phyloP scores from a whole-genome alignment of 805 yeast genomes.

The Millerozyma acaciae region DNA sequence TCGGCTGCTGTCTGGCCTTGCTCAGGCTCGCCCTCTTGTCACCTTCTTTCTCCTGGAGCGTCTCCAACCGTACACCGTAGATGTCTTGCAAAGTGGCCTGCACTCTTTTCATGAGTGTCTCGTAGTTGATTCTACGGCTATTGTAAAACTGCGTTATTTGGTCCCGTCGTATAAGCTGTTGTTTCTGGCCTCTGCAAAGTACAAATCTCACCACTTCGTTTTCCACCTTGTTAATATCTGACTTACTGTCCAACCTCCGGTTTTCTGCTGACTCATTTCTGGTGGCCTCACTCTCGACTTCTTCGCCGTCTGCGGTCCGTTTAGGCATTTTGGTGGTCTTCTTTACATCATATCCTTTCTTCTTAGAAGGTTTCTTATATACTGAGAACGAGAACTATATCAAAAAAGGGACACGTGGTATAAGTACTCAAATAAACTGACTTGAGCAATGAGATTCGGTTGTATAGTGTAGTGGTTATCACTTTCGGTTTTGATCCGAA shows the following conservation, averaged over 20 bases:
- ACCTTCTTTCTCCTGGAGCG: slow-evolving; percentile 9
- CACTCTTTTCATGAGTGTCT: slow-evolving; percentile 13
- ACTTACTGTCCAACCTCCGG: background rate
- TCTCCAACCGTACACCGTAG: slow-evolving; percentile 26
- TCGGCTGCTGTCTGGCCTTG: slow-evolving; percentile 12
- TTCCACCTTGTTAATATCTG: background rate
- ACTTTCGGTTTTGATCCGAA: slow-evolving; percentile 77
- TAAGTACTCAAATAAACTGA: too few relatives aligned
- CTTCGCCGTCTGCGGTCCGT: background rate
- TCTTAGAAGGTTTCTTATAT: background rate
- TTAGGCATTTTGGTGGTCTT: background rate
- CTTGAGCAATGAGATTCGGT: slow-evolving; percentile 24
- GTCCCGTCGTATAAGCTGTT: slow-evolving; percentile 21
- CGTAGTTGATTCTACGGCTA: slow-evolving; percentile 11
- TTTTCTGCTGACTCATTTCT: slow-evolving; percentile 1
- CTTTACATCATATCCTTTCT: background rate
- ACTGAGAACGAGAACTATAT: too few relatives aligned
- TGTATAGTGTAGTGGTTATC: slow-evolving; percentile 78
- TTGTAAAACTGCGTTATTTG: slow-evolving; percentile 13
- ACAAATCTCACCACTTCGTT: slow-evolving; percentile 14
- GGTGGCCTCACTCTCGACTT: background rate
- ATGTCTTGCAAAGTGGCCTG: slow-evolving; percentile 16
- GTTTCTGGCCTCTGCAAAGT: slow-evolving; percentile 18
- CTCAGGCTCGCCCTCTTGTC: slow-evolving; percentile 5
- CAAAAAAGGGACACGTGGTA: too few relatives aligned